phyloP scores from a whole-genome alignment of 2,329 filamentous ascomycete genomes.

The Bimuria novae-zelandiae region DNA sequence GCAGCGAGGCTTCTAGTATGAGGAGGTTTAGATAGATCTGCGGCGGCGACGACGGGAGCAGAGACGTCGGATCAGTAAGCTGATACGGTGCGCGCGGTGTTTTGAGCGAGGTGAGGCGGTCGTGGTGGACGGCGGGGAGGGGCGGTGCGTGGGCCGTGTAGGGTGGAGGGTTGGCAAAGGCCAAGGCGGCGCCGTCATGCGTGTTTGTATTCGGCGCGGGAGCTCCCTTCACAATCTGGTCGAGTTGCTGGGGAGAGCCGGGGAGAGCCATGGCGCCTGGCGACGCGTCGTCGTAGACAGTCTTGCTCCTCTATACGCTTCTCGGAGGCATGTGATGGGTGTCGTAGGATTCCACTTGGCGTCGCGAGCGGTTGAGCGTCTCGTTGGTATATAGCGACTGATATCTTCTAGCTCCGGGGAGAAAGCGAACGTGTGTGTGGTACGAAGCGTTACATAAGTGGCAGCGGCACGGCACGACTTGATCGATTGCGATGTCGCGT shows the following conservation, averaged over 20 bases:
- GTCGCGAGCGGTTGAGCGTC: neutral
- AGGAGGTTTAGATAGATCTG: conserved; percentile 98
- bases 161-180: conserved; percentile 23
- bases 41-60: conserved; percentile 85
- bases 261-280: conserved; percentile 18
- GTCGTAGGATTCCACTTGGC: neutral
- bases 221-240: conserved; percentile 91
- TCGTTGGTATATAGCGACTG: neutral
- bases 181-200: conserved; percentile 46
- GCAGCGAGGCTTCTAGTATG: conserved; percentile 91
- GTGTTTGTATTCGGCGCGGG: conserved; percentile 65
- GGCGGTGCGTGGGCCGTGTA: neutral
- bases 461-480: neutral
- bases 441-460: neutral
- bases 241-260: conserved; percentile 56
- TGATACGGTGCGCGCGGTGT: conserved; percentile 45
- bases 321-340: conserved; percentile 18
- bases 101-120: conserved; percentile 48
- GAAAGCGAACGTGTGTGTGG: neutral
- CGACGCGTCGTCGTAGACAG: neutral
- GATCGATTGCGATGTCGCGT: conserved; percentile 14
- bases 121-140: conserved; percentile 36
- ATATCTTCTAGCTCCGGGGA: neutral
- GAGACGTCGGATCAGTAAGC: conserved; percentile 71
- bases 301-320: neutral